A percentile compares a stretch with the other conserved stretches of the same genome.
phyloP scores from a whole-genome alignment of 2,329 filamentous ascomycete species.

The Stagonosporopsis cucurbitacearum region DNA sequence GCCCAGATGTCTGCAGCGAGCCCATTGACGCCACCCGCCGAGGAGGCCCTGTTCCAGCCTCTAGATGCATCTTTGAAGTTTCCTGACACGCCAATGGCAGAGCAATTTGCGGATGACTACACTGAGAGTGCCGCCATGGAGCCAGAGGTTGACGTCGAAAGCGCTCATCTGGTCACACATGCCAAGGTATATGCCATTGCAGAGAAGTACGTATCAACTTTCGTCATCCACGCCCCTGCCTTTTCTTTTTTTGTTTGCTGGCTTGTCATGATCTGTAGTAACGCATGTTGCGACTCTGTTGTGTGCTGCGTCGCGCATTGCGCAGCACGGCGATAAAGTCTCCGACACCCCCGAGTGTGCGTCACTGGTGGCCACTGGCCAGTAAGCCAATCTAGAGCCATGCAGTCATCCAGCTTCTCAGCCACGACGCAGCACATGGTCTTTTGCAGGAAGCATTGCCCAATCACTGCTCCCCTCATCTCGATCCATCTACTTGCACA shows the following conservation, averaged over 20 bases:
- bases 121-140: slow-evolving; percentile 36
- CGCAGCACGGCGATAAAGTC: slow-evolving; percentile 30
- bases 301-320: slow-evolving; percentile 24
- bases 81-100: slow-evolving; percentile 40
- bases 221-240: slow-evolving; percentile 19
- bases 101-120: slow-evolving; percentile 45
- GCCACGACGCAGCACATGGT: slow-evolving; percentile 7
- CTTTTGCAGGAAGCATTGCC: slow-evolving; percentile 7
- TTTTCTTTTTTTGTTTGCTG: slow-evolving; percentile 23
- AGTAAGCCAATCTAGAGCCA: slow-evolving; percentile 27
- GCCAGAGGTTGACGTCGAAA: slow-evolving; percentile 47
- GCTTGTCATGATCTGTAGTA: slow-evolving; percentile 19
- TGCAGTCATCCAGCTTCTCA: slow-evolving; percentile 7
- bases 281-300: slow-evolving; percentile 13
- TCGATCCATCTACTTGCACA: slow-evolving; percentile 15
- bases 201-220: slow-evolving; percentile 52
- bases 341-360: slow-evolving; percentile 40
- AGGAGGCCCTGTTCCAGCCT: slow-evolving; percentile 31
- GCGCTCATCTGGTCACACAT: slow-evolving; percentile 54
- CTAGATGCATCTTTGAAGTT: slow-evolving; percentile 36
- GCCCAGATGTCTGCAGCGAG: slow-evolving; percentile 40
- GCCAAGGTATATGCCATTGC: slow-evolving; percentile 58
- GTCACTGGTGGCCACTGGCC: slow-evolving; percentile 30
- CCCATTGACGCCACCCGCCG: slow-evolving; percentile 33
- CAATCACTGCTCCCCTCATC: slow-evolving; percentile 24